Conservation (phyloP, 345 rosid genomes). For the Boechera stricta region DNA sequence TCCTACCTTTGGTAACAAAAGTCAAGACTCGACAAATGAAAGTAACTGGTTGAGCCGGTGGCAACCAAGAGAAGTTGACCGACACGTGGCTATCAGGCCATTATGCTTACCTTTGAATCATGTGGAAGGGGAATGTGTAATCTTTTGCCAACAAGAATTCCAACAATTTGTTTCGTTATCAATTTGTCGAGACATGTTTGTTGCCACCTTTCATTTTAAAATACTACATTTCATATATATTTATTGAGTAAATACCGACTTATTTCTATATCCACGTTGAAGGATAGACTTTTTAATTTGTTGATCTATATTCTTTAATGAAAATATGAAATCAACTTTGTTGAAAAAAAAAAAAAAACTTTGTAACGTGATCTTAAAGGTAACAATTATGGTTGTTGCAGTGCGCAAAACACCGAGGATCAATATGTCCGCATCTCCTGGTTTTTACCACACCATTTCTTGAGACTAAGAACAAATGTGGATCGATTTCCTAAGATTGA, state of each 20-base stretch:
- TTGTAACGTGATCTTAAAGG: conserved; percentile 24
- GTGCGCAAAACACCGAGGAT: not conserved
- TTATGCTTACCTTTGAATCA: conserved; percentile 20
- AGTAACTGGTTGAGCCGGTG: conserved; percentile 16
- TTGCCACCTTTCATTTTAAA: not conserved
- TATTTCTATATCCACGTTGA: too few species aligned
- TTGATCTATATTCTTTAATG: not conserved
- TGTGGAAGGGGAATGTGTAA: not conserved
- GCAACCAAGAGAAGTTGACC: conserved; percentile 26
- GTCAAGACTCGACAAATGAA: not conserved
- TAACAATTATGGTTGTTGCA: not conserved
- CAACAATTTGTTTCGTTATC: conserved; percentile 7
- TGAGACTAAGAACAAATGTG: not conserved
- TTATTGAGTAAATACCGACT: too few species aligned
- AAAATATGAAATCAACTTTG: not conserved
- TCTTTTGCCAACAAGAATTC: conserved; percentile 7
- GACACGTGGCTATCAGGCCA: conserved; percentile 10
- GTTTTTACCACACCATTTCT: not conserved
- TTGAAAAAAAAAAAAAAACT: not conserved
- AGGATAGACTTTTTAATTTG: too few species aligned
- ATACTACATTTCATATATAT: not conserved
- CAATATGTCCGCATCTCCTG: not conserved
- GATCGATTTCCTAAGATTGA: not conserved
- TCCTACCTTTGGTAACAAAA: not conserved
- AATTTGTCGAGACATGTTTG: conserved; percentile 26